Conservation (phyloP, 208 protist species). For the Leishmania gerbilli region DNA sequence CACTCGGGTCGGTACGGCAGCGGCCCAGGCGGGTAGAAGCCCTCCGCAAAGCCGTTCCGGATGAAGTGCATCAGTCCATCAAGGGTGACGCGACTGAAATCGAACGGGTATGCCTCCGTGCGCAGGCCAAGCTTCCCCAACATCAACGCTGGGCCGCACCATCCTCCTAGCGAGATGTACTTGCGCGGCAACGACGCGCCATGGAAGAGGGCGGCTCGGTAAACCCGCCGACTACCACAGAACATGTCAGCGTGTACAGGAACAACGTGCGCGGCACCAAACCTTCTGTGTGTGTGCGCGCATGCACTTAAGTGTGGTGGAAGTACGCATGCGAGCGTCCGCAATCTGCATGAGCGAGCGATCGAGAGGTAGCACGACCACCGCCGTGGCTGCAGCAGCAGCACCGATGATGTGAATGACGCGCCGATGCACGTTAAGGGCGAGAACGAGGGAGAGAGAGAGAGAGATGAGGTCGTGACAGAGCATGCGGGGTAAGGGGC, state of each 20-base stretch:
- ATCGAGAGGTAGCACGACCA: background rate
- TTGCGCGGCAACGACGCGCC: constrained; percentile 42
- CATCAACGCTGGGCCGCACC: constrained; percentile 76
- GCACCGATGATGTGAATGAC: background rate
- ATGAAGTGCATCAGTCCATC: constrained; percentile 77
- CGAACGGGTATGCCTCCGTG: constrained; percentile 74
- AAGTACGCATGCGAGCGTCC: background rate
- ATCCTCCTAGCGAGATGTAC: constrained; percentile 76
- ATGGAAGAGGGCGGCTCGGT: constrained; percentile 23
- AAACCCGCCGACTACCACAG: background rate
- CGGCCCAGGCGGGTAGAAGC: constrained; percentile 70
- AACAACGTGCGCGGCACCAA: background rate
- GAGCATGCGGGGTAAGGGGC: background rate
- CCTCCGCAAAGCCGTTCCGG: constrained; percentile 51
- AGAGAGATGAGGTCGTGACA: background rate
- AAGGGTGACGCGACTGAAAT: constrained; percentile 74
- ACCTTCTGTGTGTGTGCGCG: background rate
- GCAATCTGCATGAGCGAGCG: background rate
- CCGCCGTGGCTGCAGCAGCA: background rate
- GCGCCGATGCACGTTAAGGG: background rate
- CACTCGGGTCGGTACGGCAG: constrained; percentile 74
- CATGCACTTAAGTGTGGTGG: background rate
- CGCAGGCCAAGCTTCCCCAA: constrained; percentile 74
- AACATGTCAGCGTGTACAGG: background rate
- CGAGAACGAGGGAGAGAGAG: background rate